phyloP scores from a whole-genome alignment of 768 basidiomycete species.

The Tubosaeta brunneosetosa region DNA sequence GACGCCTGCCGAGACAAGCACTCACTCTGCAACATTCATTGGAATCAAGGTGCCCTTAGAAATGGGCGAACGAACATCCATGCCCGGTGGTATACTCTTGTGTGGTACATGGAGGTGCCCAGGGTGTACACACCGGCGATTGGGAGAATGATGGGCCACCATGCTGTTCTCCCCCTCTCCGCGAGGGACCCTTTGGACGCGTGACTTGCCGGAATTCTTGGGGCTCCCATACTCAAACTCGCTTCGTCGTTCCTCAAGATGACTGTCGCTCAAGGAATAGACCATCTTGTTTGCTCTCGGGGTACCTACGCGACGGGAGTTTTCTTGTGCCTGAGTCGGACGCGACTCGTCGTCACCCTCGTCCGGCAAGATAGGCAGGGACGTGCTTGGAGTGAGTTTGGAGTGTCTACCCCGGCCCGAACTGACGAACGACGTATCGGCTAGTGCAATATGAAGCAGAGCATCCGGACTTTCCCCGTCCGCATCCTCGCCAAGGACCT shows the following conservation, averaged over 20 bases:
- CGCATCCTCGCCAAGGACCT: not conserved
- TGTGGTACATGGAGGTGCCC: constrained; percentile 16
- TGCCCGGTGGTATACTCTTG: constrained; percentile 7
- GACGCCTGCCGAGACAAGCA: constrained; percentile 6
- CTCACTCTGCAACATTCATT: constrained; percentile 18
- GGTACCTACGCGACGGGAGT: not conserved
- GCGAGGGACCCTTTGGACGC: constrained; percentile 18
- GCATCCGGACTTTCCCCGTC: not conserved
- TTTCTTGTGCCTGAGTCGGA: not conserved
- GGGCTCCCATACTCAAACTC: not conserved
- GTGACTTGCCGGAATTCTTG: constrained; percentile 14
- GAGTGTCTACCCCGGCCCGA: constrained; percentile 17
- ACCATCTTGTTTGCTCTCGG: constrained; percentile 2
- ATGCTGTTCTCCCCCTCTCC: constrained; percentile 9
- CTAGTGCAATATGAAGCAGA: not conserved
- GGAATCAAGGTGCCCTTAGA: constrained; percentile 22
- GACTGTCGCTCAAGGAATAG: not conserved
- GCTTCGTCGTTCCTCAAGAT: constrained; percentile 1
- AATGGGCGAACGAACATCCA: constrained; percentile 29
- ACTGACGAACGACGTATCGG: constrained; percentile 17
- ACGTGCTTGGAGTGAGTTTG: constrained; percentile 16
- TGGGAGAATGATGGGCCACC: constrained; percentile 15
- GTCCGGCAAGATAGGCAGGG: constrained; percentile 15
- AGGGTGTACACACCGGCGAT: constrained; percentile 1
- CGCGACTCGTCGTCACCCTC: not conserved